phyloP scores from a whole-genome alignment of 2,329 filamentous ascomycete genomes.

The Graphilbum ipis-grandicollis region DNA sequence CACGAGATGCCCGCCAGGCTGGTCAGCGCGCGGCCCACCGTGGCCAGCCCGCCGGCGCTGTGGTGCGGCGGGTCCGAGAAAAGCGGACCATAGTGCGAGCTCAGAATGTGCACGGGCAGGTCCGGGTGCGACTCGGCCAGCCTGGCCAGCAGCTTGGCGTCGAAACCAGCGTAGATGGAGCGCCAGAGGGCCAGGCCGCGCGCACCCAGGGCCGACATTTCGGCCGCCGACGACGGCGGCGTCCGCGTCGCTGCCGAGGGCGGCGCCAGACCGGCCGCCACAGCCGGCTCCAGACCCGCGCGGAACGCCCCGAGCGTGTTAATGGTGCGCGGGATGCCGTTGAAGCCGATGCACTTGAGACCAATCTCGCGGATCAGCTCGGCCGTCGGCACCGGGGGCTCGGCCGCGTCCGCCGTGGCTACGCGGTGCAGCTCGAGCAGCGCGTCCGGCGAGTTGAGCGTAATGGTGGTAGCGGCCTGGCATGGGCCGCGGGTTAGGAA shows the following conservation, averaged over 20 bases:
- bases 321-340: conserved; percentile 69
- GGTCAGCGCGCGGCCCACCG: conserved; percentile 53
- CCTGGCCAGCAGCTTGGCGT: conserved; percentile 51
- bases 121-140: conserved; percentile 65
- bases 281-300: conserved; percentile 37
- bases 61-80: conserved; percentile 47
- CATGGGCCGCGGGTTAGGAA: no score
- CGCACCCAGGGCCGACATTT: conserved; percentile 32
- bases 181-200: conserved; percentile 56
- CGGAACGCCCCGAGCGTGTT: conserved; percentile 46
- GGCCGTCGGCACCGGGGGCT: conserved; percentile 29
- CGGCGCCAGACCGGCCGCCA: conserved; percentile 36
- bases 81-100: conserved; percentile 55
- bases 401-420: conserved; percentile 17
- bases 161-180: conserved; percentile 59
- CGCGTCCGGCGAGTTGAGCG: conserved; percentile 69
- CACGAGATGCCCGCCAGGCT: conserved; percentile 59
- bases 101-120: conserved; percentile 62
- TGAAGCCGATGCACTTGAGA: conserved; percentile 40
- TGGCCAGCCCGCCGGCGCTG: conserved; percentile 24
- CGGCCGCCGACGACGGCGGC: conserved; percentile 29
- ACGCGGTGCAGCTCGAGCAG: conserved; percentile 44
- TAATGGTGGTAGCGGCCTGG: conserved; percentile 70
- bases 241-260: conserved; percentile 37
- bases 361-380: conserved; percentile 62